A percentile compares a stretch with the other conserved stretches of the same genome.
Conservation (phyloP, 2,329 filamentous ascomycete genomes). For the Myotisia sp. region DNA sequence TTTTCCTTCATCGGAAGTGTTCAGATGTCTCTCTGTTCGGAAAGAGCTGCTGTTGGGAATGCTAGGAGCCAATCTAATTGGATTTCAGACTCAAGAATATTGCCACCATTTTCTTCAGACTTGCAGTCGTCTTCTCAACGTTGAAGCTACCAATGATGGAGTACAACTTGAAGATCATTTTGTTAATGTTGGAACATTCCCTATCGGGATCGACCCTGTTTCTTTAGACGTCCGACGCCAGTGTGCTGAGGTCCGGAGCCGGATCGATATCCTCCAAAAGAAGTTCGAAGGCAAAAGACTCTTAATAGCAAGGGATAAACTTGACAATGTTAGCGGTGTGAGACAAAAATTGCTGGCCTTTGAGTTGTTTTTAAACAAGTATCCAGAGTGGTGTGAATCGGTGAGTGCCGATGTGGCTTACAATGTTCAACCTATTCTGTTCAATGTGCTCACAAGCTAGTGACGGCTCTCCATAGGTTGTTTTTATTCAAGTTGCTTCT, state of each 20-base stretch:
- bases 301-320: slow-evolving; percentile 86
- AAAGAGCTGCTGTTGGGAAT: slow-evolving; percentile 83
- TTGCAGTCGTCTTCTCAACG: slow-evolving; percentile 77
- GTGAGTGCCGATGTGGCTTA: too few species aligned
- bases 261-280: slow-evolving; percentile 67
- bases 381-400: slow-evolving; percentile 75
- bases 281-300: slow-evolving; percentile 78
- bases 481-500: slow-evolving; percentile 85
- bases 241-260: slow-evolving; percentile 58
- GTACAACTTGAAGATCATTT: slow-evolving; percentile 86
- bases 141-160: slow-evolving; percentile 77
- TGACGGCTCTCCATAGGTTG: slow-evolving; percentile 44
- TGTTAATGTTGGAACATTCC: slow-evolving; percentile 69
- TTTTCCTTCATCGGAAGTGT: slow-evolving; percentile 92
- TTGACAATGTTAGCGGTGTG: slow-evolving; percentile 83
- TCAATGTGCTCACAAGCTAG: too few species aligned
- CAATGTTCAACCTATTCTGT: too few species aligned
- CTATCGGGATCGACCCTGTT: slow-evolving; percentile 82
- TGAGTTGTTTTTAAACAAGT: slow-evolving; percentile 85
- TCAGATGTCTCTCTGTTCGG: slow-evolving; percentile 75
- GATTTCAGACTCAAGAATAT: slow-evolving; percentile 89
- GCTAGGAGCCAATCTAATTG: slow-evolving; percentile 80
- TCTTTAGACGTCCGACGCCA: slow-evolving; percentile 57
- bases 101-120: slow-evolving; percentile 89
- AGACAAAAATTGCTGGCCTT: slow-evolving; percentile 85